Evolutionary conservation across 2,329 filamentous ascomycete species (phyloP), one percentile per base, ranked within the genome.

Genomic region (Fusarium sp.): DNA sequence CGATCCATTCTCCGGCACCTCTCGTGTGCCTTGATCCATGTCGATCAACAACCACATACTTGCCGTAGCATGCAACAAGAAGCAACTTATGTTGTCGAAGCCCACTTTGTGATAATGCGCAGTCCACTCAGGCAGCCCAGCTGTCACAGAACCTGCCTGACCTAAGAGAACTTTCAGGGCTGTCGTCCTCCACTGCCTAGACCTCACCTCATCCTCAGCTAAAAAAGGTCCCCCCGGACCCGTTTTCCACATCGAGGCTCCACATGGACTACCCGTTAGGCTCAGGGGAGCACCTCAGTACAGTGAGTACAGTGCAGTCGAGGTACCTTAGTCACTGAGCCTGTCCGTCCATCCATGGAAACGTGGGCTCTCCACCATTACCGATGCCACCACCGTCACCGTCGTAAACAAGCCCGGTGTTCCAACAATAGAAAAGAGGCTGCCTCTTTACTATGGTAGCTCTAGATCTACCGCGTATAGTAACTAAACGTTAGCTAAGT

Each of bases 381-480:
- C 66, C 51, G 56, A 57, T 73, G 54, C 70, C 70, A 73, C 70
- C 71, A 71, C 71, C 67, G 71, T 68, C 59, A 58, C 62, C 31
- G 65, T 62, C 67, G 63, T 69, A 69, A 74, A 73, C 62, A 74
- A 65, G 42, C 54, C 50, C 24, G 41, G 41, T 50, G 56, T 70
- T 70, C 70, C 70, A 73, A 73, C 70, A 73, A 73, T 72, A 72
- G 70, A 67, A 69, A 65, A 39, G 53, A 62, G 70, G 70, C 56
- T 73, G 61, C 70, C 66, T 73, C 70, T 66, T 51, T 71, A n/a
- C n/a, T n/a, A n/a, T n/a, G n/a, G n/a, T n/a, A 68, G 57, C 50
- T 53, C 48, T 35, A 53, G 45, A 48, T 70, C 65, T 70, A 20
- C 48, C 18, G 31, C n/a, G 18, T 12, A 35, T 26, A 35, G 31